Conservation (phyloP, 176 grass and related monocot species). For the Avena atlantica region DNA sequence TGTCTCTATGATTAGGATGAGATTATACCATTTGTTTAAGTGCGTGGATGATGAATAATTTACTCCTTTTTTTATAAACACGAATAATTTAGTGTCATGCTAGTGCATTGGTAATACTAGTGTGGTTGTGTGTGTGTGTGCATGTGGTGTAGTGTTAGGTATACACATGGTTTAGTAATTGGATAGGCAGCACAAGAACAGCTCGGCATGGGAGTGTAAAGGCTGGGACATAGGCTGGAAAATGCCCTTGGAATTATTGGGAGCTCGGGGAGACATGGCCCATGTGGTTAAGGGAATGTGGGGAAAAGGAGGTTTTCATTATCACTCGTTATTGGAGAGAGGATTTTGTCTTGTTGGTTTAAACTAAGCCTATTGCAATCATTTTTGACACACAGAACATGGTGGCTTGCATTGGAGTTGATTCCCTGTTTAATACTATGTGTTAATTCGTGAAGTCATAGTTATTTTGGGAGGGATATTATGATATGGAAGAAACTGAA, state of each 20-base stretch:
- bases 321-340: conserved; percentile 59
- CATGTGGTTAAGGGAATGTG: conserved; percentile 75
- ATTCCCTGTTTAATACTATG: conserved; percentile 11
- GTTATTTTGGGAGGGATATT: not conserved
- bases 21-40: conserved; percentile 46
- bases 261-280: conserved; percentile 63
- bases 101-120: conserved; percentile 29
- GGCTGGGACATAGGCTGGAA: conserved; percentile 66
- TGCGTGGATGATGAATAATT: conserved; percentile 12
- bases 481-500: not conserved
- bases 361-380: conserved; percentile 31
- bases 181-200: conserved; percentile 57
- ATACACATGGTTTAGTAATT: conserved; percentile 49
- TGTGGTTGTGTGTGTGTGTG: not conserved
- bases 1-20: conserved; percentile 57
- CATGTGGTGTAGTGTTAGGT: conserved; percentile 48
- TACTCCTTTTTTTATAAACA: not conserved
- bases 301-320: conserved; percentile 21
- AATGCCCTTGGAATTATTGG: conserved; percentile 80
- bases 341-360: conserved; percentile 61
- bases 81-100: conserved; percentile 42
- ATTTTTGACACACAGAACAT: conserved; percentile 45
- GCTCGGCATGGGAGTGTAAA: conserved; percentile 65
- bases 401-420: conserved; percentile 30
- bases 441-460: no score